Percentiles rank a stretch among this genome's conserved stretches.
Conservation (phyloP, 495 filamentous ascomycete genomes). For the Sordaria brevicollis region DNA sequence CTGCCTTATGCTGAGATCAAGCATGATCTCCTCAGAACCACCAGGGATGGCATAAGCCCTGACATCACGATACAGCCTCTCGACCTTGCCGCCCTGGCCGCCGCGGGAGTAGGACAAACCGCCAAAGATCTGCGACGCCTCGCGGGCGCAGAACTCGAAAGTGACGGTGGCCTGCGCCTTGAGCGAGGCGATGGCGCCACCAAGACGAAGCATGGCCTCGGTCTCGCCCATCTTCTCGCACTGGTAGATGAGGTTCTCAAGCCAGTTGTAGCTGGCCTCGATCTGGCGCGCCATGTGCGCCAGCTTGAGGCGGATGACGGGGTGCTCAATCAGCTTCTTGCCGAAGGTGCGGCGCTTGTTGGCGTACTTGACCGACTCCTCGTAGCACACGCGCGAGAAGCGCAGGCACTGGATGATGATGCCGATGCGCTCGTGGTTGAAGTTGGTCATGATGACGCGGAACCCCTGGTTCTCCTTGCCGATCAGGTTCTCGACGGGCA, state of each 20-base stretch:
- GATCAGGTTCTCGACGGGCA: conserved; percentile 93
- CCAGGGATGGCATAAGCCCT: conserved; percentile 95
- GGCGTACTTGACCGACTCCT: conserved; percentile 91
- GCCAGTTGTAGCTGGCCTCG: conserved; percentile 90
- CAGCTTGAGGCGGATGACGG: conserved; percentile 94
- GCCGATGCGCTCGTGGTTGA: conserved; percentile 97
- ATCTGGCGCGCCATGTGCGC: conserved; percentile 98
- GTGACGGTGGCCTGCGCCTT: conserved; percentile 90
- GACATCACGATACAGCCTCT: conserved; percentile 93
- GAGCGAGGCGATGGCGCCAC: conserved; percentile 84
- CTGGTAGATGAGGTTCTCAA: conserved; percentile 94
- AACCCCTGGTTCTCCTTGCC: conserved; percentile 99
- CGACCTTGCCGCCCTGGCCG: conserved; percentile 92
- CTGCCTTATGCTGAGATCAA: conserved; percentile 93
- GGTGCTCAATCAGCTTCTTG: conserved; percentile 91
- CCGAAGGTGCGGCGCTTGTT: conserved; percentile 94
- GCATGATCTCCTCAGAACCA: conserved; percentile 96
- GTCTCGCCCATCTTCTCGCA: conserved; percentile 85
- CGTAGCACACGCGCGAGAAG: conserved; percentile 94
- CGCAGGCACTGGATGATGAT: conserved; percentile 96
- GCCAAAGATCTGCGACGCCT: conserved; percentile 96
- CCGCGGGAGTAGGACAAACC: conserved; percentile 87
- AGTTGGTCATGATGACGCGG: conserved; percentile 97
- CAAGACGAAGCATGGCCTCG: conserved; percentile 91
- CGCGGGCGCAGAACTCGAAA: conserved; percentile 94